These are phyloP conservation scores for Massariosphaeria phaeospora DNA, from an alignment of 495 filamentous ascomycete species.

Conservation along the genomic window DNA sequence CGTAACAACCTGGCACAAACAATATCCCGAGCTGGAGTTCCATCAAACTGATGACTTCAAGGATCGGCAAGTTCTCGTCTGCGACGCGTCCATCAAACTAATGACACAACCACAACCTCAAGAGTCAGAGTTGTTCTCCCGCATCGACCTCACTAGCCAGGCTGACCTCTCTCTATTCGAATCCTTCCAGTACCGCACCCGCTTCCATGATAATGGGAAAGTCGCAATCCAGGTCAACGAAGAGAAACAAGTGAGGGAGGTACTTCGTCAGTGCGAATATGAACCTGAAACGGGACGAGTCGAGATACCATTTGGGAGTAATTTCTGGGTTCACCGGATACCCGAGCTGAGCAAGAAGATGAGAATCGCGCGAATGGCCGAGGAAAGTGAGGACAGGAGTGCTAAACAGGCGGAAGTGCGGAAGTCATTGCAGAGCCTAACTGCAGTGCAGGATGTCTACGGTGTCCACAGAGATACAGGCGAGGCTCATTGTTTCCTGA, in stretches of 20 bases:
- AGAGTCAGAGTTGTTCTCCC: slow-evolving; percentile 33
- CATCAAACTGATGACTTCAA: slow-evolving; percentile 23
- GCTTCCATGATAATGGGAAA: slow-evolving; percentile 32
- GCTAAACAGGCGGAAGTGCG: slow-evolving; percentile 15
- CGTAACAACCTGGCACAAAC: slow-evolving; percentile 25
- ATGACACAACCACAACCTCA: slow-evolving; percentile 27
- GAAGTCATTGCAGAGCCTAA: slow-evolving; percentile 12
- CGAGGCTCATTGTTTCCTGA: slow-evolving; percentile 8
- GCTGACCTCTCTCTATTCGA: slow-evolving; percentile 16
- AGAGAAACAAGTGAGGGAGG: not conserved
- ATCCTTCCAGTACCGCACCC: slow-evolving; percentile 30
- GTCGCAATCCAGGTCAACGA: slow-evolving; percentile 16
- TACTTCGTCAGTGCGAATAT: slow-evolving; percentile 20
- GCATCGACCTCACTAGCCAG: slow-evolving; percentile 28
- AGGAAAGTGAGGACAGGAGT: slow-evolving; percentile 5
- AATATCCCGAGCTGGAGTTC: slow-evolving; percentile 34
- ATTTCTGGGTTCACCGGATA: slow-evolving; percentile 37
- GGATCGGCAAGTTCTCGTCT: slow-evolving; percentile 35
- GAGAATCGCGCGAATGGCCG: slow-evolving; percentile 9
- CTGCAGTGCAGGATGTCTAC: slow-evolving; percentile 27
- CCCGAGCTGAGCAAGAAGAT: slow-evolving; percentile 22
- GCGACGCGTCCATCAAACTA: slow-evolving; percentile 37
- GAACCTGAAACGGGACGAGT: slow-evolving; percentile 12
- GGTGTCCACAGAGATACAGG: not conserved
- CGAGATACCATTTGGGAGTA: slow-evolving; percentile 35